Evolutionary conservation across 139 green algal genomes (phyloP).

Genomic region (Coelastrella sp.): DNA sequence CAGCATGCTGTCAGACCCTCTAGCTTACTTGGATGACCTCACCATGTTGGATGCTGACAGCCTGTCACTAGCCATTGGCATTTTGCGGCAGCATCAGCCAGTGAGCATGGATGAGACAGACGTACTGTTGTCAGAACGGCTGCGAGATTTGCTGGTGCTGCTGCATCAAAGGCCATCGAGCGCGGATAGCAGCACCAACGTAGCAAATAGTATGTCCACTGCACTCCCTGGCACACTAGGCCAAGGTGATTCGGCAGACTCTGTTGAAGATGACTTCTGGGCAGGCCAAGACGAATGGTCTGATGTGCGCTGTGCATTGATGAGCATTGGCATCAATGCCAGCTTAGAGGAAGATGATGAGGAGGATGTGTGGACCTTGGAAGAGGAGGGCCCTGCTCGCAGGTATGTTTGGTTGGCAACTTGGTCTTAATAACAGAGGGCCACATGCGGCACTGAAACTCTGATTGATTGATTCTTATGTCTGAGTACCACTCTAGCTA

Average conservation of each 20-base stretch:
- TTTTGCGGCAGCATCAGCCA: constrained; percentile 18
- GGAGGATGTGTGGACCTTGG: constrained; percentile 34
- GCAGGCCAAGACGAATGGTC: constrained; percentile 19
- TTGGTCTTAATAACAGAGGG: no score
- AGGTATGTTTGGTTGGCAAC: neutral
- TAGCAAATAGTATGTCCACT: neutral
- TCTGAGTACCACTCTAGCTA: no score
- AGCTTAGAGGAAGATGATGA: constrained; percentile 26
- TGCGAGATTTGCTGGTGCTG: constrained; percentile 20
- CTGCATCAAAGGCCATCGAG: constrained; percentile 7
- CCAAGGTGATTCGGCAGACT: neutral
- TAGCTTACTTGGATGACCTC: constrained; percentile 22
- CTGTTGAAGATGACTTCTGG: neutral
- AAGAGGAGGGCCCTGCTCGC: constrained; percentile 10
- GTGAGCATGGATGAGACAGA: neutral
- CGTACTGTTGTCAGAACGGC: constrained; percentile 15
- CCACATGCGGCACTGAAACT: no score
- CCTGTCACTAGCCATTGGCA: constrained; percentile 20
- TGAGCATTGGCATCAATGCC: constrained; percentile 41
- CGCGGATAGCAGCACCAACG: neutral
- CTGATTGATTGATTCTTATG: no score
- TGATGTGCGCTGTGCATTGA: constrained; percentile 31
- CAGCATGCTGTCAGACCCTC: neutral
- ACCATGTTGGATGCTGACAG: constrained; percentile 4
- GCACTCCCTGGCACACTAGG: neutral